Conservation (phyloP, 768 basidiomycete species). For the Trametes cinnabarina region DNA sequence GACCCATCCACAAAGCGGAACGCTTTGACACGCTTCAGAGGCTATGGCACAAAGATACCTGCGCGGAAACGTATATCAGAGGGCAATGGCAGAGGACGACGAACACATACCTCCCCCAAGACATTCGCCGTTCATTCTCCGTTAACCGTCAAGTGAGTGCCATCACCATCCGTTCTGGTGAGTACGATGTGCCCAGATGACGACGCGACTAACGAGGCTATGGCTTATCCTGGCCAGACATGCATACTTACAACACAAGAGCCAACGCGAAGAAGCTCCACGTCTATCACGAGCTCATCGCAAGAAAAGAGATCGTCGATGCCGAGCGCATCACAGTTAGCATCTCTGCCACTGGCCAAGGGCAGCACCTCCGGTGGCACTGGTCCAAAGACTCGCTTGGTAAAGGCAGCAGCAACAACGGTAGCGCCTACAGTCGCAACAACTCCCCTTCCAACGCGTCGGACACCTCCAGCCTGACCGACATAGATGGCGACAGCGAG, state of each 20-base stretch:
- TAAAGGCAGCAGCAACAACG: neutral
- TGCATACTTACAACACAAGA: constrained; percentile 2
- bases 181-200: neutral
- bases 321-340: neutral
- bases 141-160: neutral
- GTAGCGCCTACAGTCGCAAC: neutral
- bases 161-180: neutral
- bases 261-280: neutral
- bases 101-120: constrained; percentile 1
- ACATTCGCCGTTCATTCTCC: neutral
- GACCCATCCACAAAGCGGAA: constrained; percentile 1
- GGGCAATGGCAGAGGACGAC: neutral
- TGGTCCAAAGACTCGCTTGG: constrained; percentile 1
- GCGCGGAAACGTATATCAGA: constrained; percentile 12
- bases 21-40: neutral
- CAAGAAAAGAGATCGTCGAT: neutral
- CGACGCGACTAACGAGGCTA: neutral
- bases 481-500: constrained; percentile 12
- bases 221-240: neutral
- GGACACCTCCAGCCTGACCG: neutral
- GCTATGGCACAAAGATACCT: constrained; percentile 7
- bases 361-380: constrained; percentile 10
- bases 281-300: neutral
- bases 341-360: neutral
- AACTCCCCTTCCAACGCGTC: neutral